phyloP scores from a whole-genome alignment of 768 basidiomycete genomes.

The Goffeauzyma gilvescens region DNA sequence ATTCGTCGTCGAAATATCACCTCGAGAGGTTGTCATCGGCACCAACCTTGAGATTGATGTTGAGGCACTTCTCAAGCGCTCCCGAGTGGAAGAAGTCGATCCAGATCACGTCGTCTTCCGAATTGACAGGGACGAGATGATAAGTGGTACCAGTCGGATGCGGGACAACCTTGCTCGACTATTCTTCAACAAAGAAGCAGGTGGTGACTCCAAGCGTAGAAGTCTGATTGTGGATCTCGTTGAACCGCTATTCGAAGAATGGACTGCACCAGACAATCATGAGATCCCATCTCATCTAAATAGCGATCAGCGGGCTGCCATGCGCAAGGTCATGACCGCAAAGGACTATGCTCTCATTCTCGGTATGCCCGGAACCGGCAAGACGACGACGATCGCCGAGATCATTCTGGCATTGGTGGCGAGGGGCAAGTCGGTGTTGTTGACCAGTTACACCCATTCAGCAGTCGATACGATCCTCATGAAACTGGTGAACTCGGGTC shows the following conservation, averaged over 20 bases:
- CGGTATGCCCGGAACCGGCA: conserved; percentile 98
- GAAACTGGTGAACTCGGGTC: conserved; percentile 51
- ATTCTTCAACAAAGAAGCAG: conserved; percentile 49
- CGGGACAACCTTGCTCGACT: conserved; percentile 75
- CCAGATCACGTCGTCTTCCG: conserved; percentile 41
- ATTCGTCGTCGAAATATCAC: conserved; percentile 54
- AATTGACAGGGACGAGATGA: conserved; percentile 83
- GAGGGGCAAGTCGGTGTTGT: conserved; percentile 65
- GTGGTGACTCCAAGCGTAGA: conserved; percentile 45
- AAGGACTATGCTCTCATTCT: conserved; percentile 78
- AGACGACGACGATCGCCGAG: conserved; percentile 82
- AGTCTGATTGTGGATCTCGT: conserved; percentile 65
- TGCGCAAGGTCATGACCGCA: conserved; percentile 55
- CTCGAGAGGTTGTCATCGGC: conserved; percentile 49
- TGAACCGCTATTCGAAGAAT: conserved; percentile 44
- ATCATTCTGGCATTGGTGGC: conserved; percentile 61
- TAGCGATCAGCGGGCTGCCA: conserved; percentile 48
- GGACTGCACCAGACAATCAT: conserved; percentile 13
- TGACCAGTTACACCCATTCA: conserved; percentile 91
- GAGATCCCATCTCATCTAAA: conserved; percentile 42
- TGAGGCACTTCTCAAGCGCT: conserved; percentile 36
- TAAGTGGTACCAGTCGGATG: conserved; percentile 67
- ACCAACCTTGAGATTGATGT: conserved; percentile 60
- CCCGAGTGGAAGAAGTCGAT: conserved; percentile 11
- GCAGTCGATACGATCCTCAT: conserved; percentile 92